Evolutionary conservation across 371 early-diverging fungal species (phyloP).

Genomic region (Chytridiales sp.): DNA sequence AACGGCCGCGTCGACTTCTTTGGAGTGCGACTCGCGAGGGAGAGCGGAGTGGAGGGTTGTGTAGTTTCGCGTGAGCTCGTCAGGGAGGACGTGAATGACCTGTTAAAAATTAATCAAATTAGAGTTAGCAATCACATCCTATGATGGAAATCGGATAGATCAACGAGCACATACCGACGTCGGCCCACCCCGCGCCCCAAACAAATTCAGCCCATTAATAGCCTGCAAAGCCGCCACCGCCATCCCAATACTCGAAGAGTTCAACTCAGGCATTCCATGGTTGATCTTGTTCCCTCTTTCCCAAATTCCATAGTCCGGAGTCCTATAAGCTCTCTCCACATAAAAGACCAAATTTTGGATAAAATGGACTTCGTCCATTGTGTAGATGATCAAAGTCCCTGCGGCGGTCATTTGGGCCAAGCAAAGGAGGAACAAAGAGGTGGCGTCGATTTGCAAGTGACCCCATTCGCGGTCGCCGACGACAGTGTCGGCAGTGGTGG

Average conservation of each 20-base stretch:
- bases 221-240: conserved; percentile 84
- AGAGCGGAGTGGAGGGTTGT: conserved; percentile 80
- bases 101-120: conserved; percentile 20
- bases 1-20: conserved; percentile 87
- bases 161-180: conserved; percentile 56
- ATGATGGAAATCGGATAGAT: background rate
- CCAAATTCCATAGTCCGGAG: conserved; percentile 91
- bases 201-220: conserved; percentile 84
- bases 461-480: conserved; percentile 86
- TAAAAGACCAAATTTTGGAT: conserved; percentile 89
- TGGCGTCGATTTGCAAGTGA: conserved; percentile 75
- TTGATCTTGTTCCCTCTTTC: conserved; percentile 90
- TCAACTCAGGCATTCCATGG: conserved; percentile 86
- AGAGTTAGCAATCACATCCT: conserved; percentile 5
- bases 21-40: conserved; percentile 86
- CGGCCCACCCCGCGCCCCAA: conserved; percentile 79
- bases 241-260: conserved; percentile 89
- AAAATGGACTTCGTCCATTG: conserved; percentile 87
- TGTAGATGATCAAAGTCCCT: conserved; percentile 77
- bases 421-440: conserved; percentile 74
- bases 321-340: conserved; percentile 74
- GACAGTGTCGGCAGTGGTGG: conserved; percentile 80
- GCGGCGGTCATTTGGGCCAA: conserved; percentile 86
- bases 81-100: conserved; percentile 82
- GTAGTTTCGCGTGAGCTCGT: conserved; percentile 83